These are phyloP conservation scores for Inonotus obliquus DNA, from an alignment of 1,284 basidiomycete genomes.

Conservation along the genomic window DNA sequence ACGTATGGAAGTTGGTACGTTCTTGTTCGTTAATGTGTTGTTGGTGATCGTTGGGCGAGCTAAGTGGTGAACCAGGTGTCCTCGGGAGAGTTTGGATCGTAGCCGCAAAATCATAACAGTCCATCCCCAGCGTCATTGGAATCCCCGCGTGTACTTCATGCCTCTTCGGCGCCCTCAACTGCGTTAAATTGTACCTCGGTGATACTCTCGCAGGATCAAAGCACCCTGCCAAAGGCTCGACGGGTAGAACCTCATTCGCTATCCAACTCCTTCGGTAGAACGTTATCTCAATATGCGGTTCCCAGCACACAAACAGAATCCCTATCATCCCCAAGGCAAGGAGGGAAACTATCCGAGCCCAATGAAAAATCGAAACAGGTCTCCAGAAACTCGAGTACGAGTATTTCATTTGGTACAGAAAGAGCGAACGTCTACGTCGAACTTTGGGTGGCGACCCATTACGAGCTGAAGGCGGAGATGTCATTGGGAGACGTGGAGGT, in stretches of 20 bases:
- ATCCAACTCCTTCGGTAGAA: constrained; percentile 78
- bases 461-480: not conserved
- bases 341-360: constrained; percentile 39
- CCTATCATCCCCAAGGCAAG: constrained; percentile 46
- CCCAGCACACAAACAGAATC: constrained; percentile 53
- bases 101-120: constrained; percentile 85
- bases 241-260: constrained; percentile 56
- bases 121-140: constrained; percentile 68
- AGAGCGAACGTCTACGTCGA: constrained; percentile 7
- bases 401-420: constrained; percentile 13
- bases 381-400: constrained; percentile 8
- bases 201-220: constrained; percentile 60
- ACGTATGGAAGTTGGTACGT: constrained; percentile 75
- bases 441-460: constrained; percentile 15
- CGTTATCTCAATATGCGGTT: constrained; percentile 78
- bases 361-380: constrained; percentile 2
- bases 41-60: constrained; percentile 13
- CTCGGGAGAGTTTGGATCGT: constrained; percentile 46
- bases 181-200: constrained; percentile 64
- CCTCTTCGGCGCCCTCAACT: constrained; percentile 51
- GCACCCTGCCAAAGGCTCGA: constrained; percentile 65
- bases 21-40: constrained; percentile 28
- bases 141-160: constrained; percentile 77
- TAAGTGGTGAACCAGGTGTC: constrained; percentile 22
- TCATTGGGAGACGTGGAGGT: constrained; percentile 1